Conservation (phyloP, 1,284 basidiomycete genomes). For the Cryptococcus maquisensis region DNA sequence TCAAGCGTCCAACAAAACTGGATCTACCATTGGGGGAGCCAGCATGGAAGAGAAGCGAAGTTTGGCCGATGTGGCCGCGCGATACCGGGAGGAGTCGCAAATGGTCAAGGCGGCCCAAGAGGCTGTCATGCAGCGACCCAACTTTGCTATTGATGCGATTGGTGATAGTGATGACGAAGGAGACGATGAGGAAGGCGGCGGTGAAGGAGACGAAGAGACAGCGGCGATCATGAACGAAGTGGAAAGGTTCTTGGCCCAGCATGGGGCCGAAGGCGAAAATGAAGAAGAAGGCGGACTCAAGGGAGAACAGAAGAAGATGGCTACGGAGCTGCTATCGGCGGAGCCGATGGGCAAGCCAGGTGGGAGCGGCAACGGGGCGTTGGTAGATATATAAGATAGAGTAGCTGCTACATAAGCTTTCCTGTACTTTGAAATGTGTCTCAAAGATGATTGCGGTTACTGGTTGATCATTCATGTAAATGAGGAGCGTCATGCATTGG, state of each 20-base stretch:
- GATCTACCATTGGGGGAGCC: constrained; percentile 50
- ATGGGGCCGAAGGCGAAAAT: constrained; percentile 60
- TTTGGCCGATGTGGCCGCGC: constrained; percentile 16
- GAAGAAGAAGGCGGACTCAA: constrained; percentile 56
- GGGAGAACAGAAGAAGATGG: constrained; percentile 73
- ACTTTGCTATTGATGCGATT: constrained; percentile 89
- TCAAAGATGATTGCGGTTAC: neutral
- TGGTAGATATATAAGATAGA: constrained; percentile 11
- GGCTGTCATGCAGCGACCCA: constrained; percentile 79
- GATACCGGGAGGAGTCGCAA: constrained; percentile 46
- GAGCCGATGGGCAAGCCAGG: constrained; percentile 29
- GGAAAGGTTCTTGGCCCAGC: constrained; percentile 81
- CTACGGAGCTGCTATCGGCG: constrained; percentile 38
- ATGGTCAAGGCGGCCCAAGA: constrained; percentile 74
- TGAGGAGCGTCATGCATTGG: neutral
- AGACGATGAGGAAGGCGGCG: constrained; percentile 56
- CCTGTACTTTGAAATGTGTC: neutral
- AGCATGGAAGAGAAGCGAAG: constrained; percentile 28
- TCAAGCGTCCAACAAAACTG: constrained; percentile 43
- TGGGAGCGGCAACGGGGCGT: neutral
- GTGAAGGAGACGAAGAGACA: constrained; percentile 57
- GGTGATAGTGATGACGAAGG: constrained; percentile 70
- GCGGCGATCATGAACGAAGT: constrained; percentile 80
- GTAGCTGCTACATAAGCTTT: neutral
- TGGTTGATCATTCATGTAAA: neutral